Base-by-base conservation (phyloP, 1,284 basidiomycete genomes). In the Cryptococcus neoformans region DNA sequence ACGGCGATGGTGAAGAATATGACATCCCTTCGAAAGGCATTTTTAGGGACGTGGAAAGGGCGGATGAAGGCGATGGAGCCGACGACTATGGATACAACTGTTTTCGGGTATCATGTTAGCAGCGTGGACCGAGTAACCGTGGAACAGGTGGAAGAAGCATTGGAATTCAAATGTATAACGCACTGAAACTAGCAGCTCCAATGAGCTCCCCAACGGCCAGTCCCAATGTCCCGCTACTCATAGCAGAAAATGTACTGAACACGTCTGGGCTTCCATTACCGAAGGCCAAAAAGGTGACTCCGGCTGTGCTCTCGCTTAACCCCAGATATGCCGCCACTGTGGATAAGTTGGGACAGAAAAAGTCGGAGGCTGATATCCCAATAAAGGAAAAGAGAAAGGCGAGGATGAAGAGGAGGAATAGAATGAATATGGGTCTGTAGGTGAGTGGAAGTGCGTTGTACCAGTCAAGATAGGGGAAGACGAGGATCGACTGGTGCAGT, bases 41-140 rank as follows among this genome's bases (percentile, higher is more conserved):
- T 81, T 0, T 82, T 83, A 37, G 87, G 82, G 14, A 98, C 92
- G 62, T 85, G 83, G 79, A 99, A 99, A 0, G 93, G 92, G 59
- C 87, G 87, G 73, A 98, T 90, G 73, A 99, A 87, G 69, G 92
- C 94, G 86, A 99, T 96, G 14, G 89, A 89, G 6, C 95, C 95
- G 3, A 90, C 93, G 42, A 99, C 93, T 68, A 94, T 92, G 2
- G 91, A 92, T 17, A 93, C 87, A 73, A 98, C 68, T 72, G 53
- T 7, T 10, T 28, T 51, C 14, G 55, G 54, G 16, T 4, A 39
- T 34, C 12, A 51, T 9, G 11, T 9, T 41, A 11, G 34, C 17
- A 5, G 9, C 12, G 14, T 34, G 51, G 16, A 6, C 34, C 14
- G 10, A 54, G 35, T 16, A 28, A 39, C 11, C 28, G 28, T 28